phyloP scores from a whole-genome alignment of 495 filamentous ascomycete species.

The Monascus purpureus region DNA sequence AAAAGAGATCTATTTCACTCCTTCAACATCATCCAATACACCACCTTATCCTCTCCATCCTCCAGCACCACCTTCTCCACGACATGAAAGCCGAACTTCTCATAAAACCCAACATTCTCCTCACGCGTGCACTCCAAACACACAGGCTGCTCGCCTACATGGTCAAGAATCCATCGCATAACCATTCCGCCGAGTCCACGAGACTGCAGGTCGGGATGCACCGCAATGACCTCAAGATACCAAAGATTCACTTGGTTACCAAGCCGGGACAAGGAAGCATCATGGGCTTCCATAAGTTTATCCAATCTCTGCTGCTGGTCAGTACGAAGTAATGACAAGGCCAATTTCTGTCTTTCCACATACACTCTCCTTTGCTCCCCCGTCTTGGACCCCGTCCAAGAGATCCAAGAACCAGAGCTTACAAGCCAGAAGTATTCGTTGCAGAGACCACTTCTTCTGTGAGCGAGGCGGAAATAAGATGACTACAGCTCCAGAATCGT shows the following conservation, averaged over 20 bases:
- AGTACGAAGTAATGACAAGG: too few relatives aligned
- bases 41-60: slow-evolving; percentile 7
- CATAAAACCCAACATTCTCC: slow-evolving; percentile 15
- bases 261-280: slow-evolving; percentile 2
- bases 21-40: slow-evolving; percentile 17
- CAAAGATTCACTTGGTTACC: slow-evolving; percentile 9
- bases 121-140: slow-evolving; percentile 14
- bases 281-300: slow-evolving; percentile 6
- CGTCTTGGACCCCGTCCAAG: slow-evolving; percentile 7
- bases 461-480: slow-evolving; percentile 12
- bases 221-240: slow-evolving; percentile 18
- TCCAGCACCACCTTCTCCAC: slow-evolving; percentile 12
- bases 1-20: too few relatives aligned
- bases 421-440: slow-evolving; percentile 2
- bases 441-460: slow-evolving; percentile 6
- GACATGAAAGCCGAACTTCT: slow-evolving; percentile 12
- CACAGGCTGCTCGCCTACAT: slow-evolving; percentile 5
- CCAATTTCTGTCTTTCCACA: too few relatives aligned
- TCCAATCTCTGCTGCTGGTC: slow-evolving; percentile 11
- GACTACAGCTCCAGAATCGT: slow-evolving; percentile 11
- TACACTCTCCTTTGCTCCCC: slow-evolving; percentile 8
- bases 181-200: slow-evolving; percentile 11
- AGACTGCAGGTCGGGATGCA: slow-evolving; percentile 16
- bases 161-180: slow-evolving; percentile 8
- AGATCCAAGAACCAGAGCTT: slow-evolving; percentile 12